phyloP scores from a whole-genome alignment of 257 asterid genomes.

The Osmanthus fragrans region DNA sequence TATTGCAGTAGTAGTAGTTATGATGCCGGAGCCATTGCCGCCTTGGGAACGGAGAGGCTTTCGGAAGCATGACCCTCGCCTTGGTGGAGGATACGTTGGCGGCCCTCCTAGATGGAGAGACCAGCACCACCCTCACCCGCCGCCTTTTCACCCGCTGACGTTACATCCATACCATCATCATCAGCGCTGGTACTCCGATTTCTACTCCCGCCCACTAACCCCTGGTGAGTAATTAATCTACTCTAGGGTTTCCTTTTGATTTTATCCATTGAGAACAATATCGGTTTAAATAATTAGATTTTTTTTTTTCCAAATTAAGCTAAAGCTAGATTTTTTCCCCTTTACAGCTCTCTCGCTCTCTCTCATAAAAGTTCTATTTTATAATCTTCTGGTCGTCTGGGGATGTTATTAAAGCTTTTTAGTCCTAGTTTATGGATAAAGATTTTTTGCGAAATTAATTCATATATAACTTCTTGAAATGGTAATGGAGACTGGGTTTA shows the following conservation, averaged over 20 bases:
- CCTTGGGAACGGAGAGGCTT: conserved; percentile 92
- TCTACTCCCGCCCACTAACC: conserved; percentile 64
- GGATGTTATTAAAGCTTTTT: not conserved
- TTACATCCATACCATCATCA: conserved; percentile 49
- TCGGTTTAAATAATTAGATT: not conserved
- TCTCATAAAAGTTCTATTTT: no score
- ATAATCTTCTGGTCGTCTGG: conserved; percentile 1
- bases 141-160: conserved; percentile 37
- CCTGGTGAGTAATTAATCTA: conserved; percentile 53
- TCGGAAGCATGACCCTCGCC: conserved; percentile 60
- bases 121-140: conserved; percentile 27
- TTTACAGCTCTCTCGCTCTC: no score
- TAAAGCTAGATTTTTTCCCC: not conserved
- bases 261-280: not conserved
- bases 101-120: conserved; percentile 79
- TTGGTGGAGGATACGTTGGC: conserved; percentile 16
- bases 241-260: not conserved
- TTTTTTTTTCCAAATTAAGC: not conserved
- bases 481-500: conserved; percentile 14
- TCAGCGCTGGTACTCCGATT: conserved; percentile 66
- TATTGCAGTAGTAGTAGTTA: not conserved
- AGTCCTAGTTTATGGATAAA: conserved; percentile 11
- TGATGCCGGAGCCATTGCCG: conserved; percentile 94
- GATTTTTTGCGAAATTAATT: not conserved
- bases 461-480: conserved; percentile 3